Percentiles rank a stretch among this genome's conserved stretches.
phyloP scores from a whole-genome alignment of 2,329 filamentous ascomycete species.

The Cladophialophora carrionii region DNA sequence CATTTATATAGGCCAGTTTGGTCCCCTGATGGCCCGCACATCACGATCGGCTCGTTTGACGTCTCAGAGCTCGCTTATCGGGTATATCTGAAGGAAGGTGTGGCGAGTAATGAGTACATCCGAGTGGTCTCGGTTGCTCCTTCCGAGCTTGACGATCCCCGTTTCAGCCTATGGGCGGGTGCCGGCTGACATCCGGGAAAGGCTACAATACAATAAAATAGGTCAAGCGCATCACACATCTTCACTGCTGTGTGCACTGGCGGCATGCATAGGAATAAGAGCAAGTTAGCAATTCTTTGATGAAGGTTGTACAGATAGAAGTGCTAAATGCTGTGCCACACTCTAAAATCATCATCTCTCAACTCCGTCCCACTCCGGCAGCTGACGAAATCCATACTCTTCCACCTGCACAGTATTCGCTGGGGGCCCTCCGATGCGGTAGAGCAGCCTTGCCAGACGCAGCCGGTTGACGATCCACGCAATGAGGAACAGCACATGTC shows the following conservation, averaged over 20 bases:
- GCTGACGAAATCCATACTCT: conserved; percentile 39
- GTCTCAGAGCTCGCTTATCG: not conserved
- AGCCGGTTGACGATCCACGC: not conserved
- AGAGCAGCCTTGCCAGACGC: not conserved
- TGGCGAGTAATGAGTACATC: no score
- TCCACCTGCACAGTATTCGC: conserved; percentile 38
- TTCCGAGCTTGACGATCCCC: not conserved
- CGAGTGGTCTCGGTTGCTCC: not conserved
- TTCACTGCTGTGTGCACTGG: not conserved
- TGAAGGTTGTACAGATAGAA: not conserved
- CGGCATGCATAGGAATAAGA: not conserved
- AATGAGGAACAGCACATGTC: conserved; percentile 30
- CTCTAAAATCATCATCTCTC: not conserved
- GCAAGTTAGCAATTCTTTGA: not conserved
- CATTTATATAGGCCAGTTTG: not conserved
- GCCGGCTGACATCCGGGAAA: not conserved
- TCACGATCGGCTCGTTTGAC: not conserved
- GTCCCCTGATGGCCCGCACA: not conserved
- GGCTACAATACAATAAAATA: not conserved
- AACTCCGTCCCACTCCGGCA: conserved; percentile 23
- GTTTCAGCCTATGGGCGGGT: not conserved
- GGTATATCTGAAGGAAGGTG: no score
- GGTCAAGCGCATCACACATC: not conserved
- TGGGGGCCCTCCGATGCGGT: conserved; percentile 31
- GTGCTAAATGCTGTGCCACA: not conserved